Base-by-base conservation (phyloP, 2,329 filamentous ascomycete species). In the Fusarium newnesense region DNA sequence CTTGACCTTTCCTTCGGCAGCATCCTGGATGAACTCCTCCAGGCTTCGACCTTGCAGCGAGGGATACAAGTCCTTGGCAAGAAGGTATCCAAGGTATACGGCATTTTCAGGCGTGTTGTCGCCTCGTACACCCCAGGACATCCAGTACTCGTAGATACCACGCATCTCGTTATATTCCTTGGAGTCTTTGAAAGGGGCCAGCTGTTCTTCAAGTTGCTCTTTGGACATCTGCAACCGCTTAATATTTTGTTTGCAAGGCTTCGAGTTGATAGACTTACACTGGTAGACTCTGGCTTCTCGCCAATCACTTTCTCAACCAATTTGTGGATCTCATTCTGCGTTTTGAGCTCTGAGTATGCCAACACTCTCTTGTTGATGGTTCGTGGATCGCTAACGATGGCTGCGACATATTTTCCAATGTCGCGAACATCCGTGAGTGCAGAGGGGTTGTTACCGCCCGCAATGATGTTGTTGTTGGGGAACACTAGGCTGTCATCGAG, bases 71-170 rank as follows among this genome's bases (percentile, higher is more conserved):
- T 67, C 63, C 18, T 60, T 67, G 8, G 40, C 63, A 26, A 67
- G 46, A 11, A 61, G 11, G 39, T 67, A 67, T 10, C 63, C 65
- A 34, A 67, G 54, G 16, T 67, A 67, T 7, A 28, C 30, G 3
- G 65, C 63, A 5, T 67, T 67, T 18, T 53, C 46, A 0, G 63
- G 34, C 7, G 63, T 67, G 11, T 67, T 67, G 9, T 67, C 65
- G 24, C 65, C 63, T 7, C 65, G 63, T 19, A 67, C 24, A 11
- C 65, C 63, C 63, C 63, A 67, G 12, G 63, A 61, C 39, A 47
- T 42, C 63, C 65, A 67, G 24, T 67, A 67, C 8, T 67, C 65
- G 24, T 53, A 9, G 7, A 67, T 43, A 5, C 9, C 10, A 13
- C 46, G 40, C 9, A 9, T 36, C 4, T 67, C 36, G 1, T 16